Evolutionary conservation across 805 yeast genomes (phyloP).

Genomic region (Sugiyamaella qingdaonensis): DNA sequence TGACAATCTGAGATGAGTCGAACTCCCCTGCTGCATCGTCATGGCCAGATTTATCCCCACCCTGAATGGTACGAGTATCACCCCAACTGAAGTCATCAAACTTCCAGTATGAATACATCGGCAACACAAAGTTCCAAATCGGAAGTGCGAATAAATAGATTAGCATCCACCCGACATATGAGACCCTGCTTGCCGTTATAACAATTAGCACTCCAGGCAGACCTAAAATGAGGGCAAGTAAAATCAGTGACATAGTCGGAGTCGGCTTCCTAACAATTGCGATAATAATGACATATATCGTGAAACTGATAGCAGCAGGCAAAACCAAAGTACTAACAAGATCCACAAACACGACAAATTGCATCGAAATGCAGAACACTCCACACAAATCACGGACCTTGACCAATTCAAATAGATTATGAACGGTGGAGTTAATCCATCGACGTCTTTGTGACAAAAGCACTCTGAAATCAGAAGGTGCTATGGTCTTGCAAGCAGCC

Average conservation of each 20-base stretch:
- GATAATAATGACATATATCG: conserved; percentile 69
- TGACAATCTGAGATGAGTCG: conserved; percentile 83
- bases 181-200: conserved; percentile 68
- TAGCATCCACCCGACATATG: conserved; percentile 74
- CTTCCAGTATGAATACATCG: conserved; percentile 87
- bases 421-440: conserved; percentile 96
- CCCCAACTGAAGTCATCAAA: conserved; percentile 98
- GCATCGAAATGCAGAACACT: conserved; percentile 93
- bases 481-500: conserved; percentile 89
- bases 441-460: conserved; percentile 90
- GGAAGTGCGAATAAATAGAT: conserved; percentile 79
- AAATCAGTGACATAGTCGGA: conserved; percentile 69
- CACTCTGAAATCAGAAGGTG: conserved; percentile 74
- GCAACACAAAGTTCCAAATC: conserved; percentile 86
- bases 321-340: conserved; percentile 82
- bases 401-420: conserved; percentile 83
- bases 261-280: conserved; percentile 74
- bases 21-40: conserved; percentile 74
- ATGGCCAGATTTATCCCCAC: conserved; percentile 62
- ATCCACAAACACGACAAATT: conserved; percentile 80
- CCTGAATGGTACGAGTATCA: conserved; percentile 77
- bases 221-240: conserved; percentile 77
- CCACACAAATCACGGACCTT: conserved; percentile 88
- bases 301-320: conserved; percentile 83
- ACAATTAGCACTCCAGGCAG: conserved; percentile 79